Evolutionary conservation across 106 monocot genomes (phyloP).

Genomic region (Ottelia alismoides): DNA sequence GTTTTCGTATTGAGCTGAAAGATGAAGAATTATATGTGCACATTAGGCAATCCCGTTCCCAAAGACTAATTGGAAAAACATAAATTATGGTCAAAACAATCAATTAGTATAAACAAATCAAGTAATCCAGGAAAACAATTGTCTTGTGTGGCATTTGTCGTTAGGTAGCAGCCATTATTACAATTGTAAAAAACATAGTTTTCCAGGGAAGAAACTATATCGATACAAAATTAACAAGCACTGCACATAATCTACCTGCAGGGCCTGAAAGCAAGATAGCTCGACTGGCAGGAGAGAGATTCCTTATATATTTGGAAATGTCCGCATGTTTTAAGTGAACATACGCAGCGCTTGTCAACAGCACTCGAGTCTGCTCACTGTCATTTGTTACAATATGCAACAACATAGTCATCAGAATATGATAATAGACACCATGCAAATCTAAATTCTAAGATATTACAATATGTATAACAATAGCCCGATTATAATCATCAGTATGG

Average conservation of each 20-base stretch:
- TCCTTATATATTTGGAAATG: constrained; percentile 48
- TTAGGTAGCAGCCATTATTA: too few relatives aligned
- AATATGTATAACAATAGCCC: background rate
- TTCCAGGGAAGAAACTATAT: background rate
- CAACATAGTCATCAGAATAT: too few relatives aligned
- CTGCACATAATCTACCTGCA: constrained; percentile 35
- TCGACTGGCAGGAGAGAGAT: constrained; percentile 49
- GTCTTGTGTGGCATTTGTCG: too few relatives aligned
- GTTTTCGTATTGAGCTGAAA: too few relatives aligned
- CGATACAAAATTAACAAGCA: background rate
- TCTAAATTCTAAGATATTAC: background rate
- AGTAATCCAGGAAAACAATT: too few relatives aligned
- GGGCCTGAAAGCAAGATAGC: constrained; percentile 75
- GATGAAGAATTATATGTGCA: too few relatives aligned
- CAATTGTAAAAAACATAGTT: too few relatives aligned
- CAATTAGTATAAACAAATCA: too few relatives aligned
- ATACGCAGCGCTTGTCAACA: constrained; percentile 63
- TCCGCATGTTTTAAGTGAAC: constrained; percentile 57
- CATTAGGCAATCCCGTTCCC: too few relatives aligned
- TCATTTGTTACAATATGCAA: constrained; percentile 7
- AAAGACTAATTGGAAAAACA: too few relatives aligned
- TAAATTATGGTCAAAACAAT: too few relatives aligned
- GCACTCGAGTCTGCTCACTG: constrained; percentile 50
- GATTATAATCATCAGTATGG: background rate
- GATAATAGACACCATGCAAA: too few relatives aligned